Conservation (phyloP, 495 filamentous ascomycete genomes). For the Aeminium ludgeri region DNA sequence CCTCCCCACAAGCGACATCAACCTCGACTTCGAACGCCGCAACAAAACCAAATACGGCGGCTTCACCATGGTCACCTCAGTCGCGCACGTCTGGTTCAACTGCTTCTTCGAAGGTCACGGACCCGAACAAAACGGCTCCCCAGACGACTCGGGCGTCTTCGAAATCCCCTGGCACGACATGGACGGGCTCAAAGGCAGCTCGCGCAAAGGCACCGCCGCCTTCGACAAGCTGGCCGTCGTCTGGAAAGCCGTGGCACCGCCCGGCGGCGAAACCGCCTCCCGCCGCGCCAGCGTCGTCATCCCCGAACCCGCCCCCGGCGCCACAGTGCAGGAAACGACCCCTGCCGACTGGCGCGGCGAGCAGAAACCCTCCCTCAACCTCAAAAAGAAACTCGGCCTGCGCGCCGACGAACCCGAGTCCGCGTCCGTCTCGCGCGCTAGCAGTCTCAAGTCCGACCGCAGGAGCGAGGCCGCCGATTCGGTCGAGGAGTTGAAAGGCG, state of each 20-base stretch:
- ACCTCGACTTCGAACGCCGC: conserved; percentile 72
- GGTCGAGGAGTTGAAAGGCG: conserved; percentile 15
- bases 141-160: conserved; percentile 38
- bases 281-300: conserved; percentile 17
- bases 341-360: conserved; percentile 56
- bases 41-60: conserved; percentile 62
- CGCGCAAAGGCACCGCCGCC: conserved; percentile 59
- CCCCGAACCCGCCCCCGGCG: conserved; percentile 28
- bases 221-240: conserved; percentile 77
- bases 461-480: background rate
- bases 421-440: conserved; percentile 48
- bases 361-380: conserved; percentile 1
- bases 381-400: conserved; percentile 46
- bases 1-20: conserved; percentile 67
- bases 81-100: conserved; percentile 96
- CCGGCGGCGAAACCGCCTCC: conserved; percentile 15
- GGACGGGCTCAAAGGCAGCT: conserved; percentile 66
- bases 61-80: conserved; percentile 75
- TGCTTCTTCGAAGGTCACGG: conserved; percentile 75
- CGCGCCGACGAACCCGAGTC: conserved; percentile 43
- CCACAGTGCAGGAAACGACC: conserved; percentile 45
- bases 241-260: conserved; percentile 42
- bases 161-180: conserved; percentile 48
- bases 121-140: conserved; percentile 43
- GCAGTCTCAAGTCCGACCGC: conserved; percentile 25